phyloP scores from a whole-genome alignment of 495 filamentous ascomycete species.

The Tuber indicum region DNA sequence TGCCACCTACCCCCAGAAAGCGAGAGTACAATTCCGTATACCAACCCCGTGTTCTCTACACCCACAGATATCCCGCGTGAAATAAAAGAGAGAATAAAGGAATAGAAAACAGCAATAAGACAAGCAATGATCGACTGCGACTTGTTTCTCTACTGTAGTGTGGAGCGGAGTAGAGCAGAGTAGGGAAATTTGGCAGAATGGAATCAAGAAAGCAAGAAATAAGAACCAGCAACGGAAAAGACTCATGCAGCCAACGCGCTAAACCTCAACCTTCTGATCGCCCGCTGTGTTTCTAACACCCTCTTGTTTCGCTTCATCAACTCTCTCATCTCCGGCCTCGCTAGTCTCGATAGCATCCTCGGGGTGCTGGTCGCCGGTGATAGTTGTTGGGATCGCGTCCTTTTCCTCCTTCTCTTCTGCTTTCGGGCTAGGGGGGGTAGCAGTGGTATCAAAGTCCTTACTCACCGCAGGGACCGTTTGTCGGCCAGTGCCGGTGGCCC shows the following conservation, averaged over 20 bases:
- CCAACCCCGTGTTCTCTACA: not conserved
- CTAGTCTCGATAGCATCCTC: constrained; percentile 18
- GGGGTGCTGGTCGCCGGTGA: constrained; percentile 19
- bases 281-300: constrained; percentile 17
- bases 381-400: constrained; percentile 11
- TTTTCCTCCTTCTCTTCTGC: constrained; percentile 16
- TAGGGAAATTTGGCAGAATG: not conserved
- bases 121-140: not conserved
- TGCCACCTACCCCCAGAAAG: constrained; percentile 4
- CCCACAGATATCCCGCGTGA: not conserved
- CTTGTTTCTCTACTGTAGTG: not conserved
- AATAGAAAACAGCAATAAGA: not conserved
- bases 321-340: not conserved
- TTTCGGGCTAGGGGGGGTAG: not conserved
- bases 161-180: not conserved
- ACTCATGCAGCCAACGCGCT: not conserved
- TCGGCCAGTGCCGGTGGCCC: constrained; percentile 13
- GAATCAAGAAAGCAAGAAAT: not conserved
- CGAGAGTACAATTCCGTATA: constrained; percentile 4
- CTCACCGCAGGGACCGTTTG: constrained; percentile 9
- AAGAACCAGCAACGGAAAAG: not conserved
- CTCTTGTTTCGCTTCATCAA: not conserved
- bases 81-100: not conserved
- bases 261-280: constrained; percentile 27
- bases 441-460: not conserved